Evolutionary conservation across 2,329 filamentous ascomycete species (phyloP).

Genomic region (Ceratocystis papillata): DNA sequence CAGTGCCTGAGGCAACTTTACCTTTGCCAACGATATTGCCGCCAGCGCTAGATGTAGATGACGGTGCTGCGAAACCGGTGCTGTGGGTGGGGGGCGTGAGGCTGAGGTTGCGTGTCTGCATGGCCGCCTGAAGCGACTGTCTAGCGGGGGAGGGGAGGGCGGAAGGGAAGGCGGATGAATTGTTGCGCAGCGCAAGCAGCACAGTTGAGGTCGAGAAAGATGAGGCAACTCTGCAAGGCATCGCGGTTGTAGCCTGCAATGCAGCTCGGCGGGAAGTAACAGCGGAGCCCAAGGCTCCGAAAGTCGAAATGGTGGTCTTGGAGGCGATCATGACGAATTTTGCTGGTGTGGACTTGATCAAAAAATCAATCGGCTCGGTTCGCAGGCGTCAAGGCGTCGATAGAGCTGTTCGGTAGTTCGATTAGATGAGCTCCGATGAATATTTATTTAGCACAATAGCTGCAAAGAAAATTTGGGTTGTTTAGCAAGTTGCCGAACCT

Average conservation of each 20-base stretch:
- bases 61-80: slow-evolving; percentile 21
- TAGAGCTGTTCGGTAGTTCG: not conserved
- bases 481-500: not conserved
- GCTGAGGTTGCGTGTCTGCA: slow-evolving; percentile 20
- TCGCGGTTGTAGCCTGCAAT: not conserved
- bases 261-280: not conserved
- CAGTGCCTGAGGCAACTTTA: slow-evolving; percentile 24
- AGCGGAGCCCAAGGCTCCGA: slow-evolving; percentile 8
- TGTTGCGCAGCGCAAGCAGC: slow-evolving; percentile 5
- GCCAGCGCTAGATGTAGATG: slow-evolving; percentile 28
- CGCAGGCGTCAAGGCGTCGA: not conserved
- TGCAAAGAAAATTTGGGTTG: not conserved
- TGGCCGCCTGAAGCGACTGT: not conserved
- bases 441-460: too few species aligned
- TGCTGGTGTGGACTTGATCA: not conserved
- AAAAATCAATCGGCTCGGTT: not conserved
- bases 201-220: slow-evolving; percentile 15
- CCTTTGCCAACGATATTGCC: slow-evolving; percentile 26
- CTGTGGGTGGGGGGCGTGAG: slow-evolving; percentile 21
- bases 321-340: slow-evolving; percentile 16
- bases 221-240: not conserved
- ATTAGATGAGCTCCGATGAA: not conserved
- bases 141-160: not conserved
- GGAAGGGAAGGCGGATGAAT: slow-evolving; percentile 12
- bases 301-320: slow-evolving; percentile 11